These are phyloP conservation scores for Chenopodium album DNA, from an alignment of 148 eudicot species.

Conservation along the genomic window DNA sequence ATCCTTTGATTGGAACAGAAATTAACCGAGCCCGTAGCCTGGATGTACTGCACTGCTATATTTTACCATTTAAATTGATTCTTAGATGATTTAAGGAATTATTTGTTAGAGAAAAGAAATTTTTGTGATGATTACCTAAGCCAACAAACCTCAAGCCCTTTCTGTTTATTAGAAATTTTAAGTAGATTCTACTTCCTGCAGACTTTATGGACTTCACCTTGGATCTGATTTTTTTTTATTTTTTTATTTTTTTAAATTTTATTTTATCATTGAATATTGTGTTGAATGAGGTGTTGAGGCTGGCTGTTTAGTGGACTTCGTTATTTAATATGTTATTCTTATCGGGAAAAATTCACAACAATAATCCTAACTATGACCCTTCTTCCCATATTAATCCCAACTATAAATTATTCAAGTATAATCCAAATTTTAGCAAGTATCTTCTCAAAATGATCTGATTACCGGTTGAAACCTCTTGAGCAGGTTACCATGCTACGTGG, in stretches of 20 bases:
- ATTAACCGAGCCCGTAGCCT: not conserved
- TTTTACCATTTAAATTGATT: not conserved
- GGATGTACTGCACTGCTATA: not conserved
- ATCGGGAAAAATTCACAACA: too few relatives aligned
- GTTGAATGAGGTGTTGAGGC: not conserved
- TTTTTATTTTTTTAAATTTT: not conserved
- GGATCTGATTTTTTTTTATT: not conserved
- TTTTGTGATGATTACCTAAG: not conserved
- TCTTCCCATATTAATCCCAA: too few relatives aligned
- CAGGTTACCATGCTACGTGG: too few relatives aligned
- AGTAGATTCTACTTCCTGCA: not conserved
- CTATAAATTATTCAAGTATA: too few relatives aligned
- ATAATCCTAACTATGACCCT: too few relatives aligned
- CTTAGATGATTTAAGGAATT: not conserved
- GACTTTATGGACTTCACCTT: not conserved
- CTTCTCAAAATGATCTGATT: too few relatives aligned
- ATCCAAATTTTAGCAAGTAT: too few relatives aligned
- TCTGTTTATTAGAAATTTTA: not conserved
- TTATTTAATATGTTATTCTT: not conserved
- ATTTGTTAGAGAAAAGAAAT: not conserved
- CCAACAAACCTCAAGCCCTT: not conserved
- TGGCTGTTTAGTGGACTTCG: not conserved
- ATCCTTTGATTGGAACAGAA: not conserved
- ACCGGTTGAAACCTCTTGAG: too few relatives aligned
- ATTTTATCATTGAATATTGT: not conserved